phyloP scores from a whole-genome alignment of 2,329 filamentous ascomycete species.

The Cladophialophora yegresii region DNA sequence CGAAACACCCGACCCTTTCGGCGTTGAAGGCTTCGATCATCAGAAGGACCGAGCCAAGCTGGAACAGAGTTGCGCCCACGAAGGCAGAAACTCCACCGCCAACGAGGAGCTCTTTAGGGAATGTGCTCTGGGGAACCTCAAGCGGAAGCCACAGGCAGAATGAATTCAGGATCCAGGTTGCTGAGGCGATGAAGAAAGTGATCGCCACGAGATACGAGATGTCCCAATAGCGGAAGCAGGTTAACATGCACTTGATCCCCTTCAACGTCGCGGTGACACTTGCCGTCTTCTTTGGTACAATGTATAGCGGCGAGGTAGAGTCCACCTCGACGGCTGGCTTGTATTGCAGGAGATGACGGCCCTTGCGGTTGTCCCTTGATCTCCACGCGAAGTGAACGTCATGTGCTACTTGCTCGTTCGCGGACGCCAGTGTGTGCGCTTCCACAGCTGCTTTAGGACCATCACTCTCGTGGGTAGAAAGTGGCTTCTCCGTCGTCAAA shows the following conservation, averaged over 20 bases:
- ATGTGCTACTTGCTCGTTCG: not conserved
- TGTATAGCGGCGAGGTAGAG: not conserved
- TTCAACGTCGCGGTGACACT: not conserved
- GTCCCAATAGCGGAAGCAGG: not conserved
- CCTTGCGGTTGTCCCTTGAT: not conserved
- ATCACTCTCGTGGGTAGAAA: not conserved
- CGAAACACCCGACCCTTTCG: not conserved
- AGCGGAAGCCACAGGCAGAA: not conserved
- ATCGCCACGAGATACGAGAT: not conserved
- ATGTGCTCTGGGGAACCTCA: not conserved
- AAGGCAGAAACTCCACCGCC: not conserved
- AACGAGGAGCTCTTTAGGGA: not conserved
- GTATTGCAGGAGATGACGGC: not conserved
- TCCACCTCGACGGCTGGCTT: not conserved
- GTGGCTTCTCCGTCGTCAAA: not conserved
- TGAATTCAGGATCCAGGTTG: not conserved
- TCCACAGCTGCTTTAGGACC: not conserved
- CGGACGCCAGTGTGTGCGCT: not conserved
- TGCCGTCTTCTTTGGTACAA: not conserved
- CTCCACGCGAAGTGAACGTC: not conserved
- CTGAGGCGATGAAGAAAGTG: not conserved
- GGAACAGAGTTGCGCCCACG: not conserved
- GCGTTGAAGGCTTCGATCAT: slow-evolving; percentile 5
- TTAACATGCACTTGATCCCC: not conserved
- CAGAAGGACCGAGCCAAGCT: not conserved